Conservation (phyloP, 2,329 filamentous ascomycete species). For the Fusarium lateritium region DNA sequence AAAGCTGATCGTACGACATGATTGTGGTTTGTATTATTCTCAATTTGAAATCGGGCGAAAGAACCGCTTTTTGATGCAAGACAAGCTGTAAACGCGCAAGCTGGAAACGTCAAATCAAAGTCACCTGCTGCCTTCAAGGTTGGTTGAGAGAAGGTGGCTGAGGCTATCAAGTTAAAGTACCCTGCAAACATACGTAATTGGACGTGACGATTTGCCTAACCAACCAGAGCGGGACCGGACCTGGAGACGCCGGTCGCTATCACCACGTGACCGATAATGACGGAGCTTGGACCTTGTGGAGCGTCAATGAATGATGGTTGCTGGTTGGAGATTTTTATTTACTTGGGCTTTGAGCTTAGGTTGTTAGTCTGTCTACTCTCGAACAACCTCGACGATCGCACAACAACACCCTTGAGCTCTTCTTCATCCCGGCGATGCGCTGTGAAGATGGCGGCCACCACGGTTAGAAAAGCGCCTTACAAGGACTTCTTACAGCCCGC, state of each 20-base stretch:
- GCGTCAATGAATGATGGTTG: constrained; percentile 47
- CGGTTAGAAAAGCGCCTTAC: constrained; percentile 75
- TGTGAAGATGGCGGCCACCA: constrained; percentile 66
- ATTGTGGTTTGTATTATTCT: constrained; percentile 1
- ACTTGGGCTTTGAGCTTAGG: constrained; percentile 44
- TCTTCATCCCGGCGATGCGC: constrained; percentile 59
- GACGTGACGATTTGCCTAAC: constrained; percentile 21
- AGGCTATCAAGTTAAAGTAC: constrained; percentile 35
- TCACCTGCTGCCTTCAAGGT: constrained; percentile 45
- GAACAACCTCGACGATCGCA: constrained; percentile 35
- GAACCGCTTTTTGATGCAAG: constrained; percentile 24
- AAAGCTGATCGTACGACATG: constrained; percentile 95
- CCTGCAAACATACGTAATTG: constrained; percentile 52
- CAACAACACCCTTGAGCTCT: constrained; percentile 30
- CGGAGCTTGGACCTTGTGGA: constrained; percentile 34
- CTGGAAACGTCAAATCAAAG: constrained; percentile 29
- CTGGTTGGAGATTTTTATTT: constrained; percentile 56
- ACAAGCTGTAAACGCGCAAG: constrained; percentile 10
- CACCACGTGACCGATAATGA: constrained; percentile 51
- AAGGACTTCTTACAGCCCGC: constrained; percentile 93
- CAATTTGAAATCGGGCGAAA: constrained; percentile 10
- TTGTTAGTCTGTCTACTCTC: constrained; percentile 23
- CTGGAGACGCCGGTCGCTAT: constrained; percentile 31
- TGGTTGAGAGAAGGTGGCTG: constrained; percentile 38
- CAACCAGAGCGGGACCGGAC: constrained; percentile 41